Evolutionary conservation across 768 basidiomycete species (phyloP).

Genomic region (Albatrellus ellisii): DNA sequence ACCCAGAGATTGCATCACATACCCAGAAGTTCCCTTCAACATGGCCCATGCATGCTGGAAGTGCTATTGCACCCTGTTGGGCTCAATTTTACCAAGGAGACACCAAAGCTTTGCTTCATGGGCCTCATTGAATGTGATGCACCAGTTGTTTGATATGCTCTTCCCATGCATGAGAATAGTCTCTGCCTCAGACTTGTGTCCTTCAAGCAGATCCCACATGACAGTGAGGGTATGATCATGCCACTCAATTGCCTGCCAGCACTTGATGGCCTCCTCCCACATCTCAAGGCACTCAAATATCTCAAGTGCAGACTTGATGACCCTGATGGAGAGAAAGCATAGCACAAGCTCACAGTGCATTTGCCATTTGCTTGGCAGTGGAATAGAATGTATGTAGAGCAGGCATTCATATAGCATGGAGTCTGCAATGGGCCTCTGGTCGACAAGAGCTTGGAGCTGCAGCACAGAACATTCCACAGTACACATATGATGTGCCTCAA

Average conservation of each 20-base stretch:
- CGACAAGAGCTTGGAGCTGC: slow-evolving; percentile 90
- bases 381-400: slow-evolving; percentile 65
- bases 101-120: slow-evolving; percentile 92
- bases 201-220: slow-evolving; percentile 76
- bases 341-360: slow-evolving; percentile 83
- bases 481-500: slow-evolving; percentile 77
- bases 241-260: slow-evolving; percentile 72
- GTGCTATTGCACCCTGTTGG: slow-evolving; percentile 50
- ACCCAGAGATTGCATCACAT: slow-evolving; percentile 87
- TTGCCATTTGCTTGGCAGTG: slow-evolving; percentile 85
- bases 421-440: slow-evolving; percentile 90
- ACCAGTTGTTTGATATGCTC: slow-evolving; percentile 27
- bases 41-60: slow-evolving; percentile 80
- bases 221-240: slow-evolving; percentile 67
- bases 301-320: slow-evolving; percentile 80
- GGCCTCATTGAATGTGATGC: slow-evolving; percentile 40
- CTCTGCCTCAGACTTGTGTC: slow-evolving; percentile 74
- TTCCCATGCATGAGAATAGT: slow-evolving; percentile 50
- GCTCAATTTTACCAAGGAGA: slow-evolving; percentile 87
- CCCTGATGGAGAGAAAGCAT: slow-evolving; percentile 75
- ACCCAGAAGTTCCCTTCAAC: slow-evolving; percentile 70
- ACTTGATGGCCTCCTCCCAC: slow-evolving; percentile 95
- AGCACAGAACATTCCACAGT: slow-evolving; percentile 89
- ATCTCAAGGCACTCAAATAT: slow-evolving; percentile 92
- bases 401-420: slow-evolving; percentile 63